A percentile compares a stretch with the other conserved stretches of the same genome.
Conservation (phyloP, 306 rosid genomes). For the Macrotyloma uniflorum region DNA sequence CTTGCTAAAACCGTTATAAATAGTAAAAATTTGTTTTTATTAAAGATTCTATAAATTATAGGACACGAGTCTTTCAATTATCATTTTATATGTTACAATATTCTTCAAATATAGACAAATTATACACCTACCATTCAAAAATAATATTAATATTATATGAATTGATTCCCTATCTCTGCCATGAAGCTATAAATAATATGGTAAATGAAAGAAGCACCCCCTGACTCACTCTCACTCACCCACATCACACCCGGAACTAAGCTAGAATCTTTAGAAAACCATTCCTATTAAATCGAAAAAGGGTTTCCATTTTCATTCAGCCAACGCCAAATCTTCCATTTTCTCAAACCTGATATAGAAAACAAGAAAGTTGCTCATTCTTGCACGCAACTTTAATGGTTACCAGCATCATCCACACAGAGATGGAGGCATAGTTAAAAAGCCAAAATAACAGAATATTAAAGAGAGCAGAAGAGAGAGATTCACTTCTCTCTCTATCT, state of each 20-base stretch:
- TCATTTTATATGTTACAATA: too few species aligned
- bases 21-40: too few species aligned
- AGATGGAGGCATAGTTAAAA: slow-evolving; percentile 1
- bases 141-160: too few species aligned
- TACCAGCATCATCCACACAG: not conserved
- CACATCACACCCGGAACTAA: not conserved
- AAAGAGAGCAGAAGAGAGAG: slow-evolving; percentile 39
- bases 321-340: not conserved
- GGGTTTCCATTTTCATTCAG: not conserved
- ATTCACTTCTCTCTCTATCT: slow-evolving; percentile 24
- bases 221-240: too few species aligned
- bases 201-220: not conserved
- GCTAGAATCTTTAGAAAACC: not conserved
- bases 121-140: too few species aligned
- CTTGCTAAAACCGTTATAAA: too few species aligned
- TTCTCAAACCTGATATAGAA: not conserved
- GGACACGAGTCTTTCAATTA: too few species aligned
- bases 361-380: not conserved
- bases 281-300: not conserved
- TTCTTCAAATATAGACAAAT: too few species aligned
- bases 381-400: slow-evolving; percentile 33
- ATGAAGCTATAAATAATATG: not conserved
- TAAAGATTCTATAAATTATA: too few species aligned
- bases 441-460: not conserved
- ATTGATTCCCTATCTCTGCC: too few species aligned